phyloP scores from a whole-genome alignment of 2,329 filamentous ascomycete species.

The Cladosporium sp. region DNA sequence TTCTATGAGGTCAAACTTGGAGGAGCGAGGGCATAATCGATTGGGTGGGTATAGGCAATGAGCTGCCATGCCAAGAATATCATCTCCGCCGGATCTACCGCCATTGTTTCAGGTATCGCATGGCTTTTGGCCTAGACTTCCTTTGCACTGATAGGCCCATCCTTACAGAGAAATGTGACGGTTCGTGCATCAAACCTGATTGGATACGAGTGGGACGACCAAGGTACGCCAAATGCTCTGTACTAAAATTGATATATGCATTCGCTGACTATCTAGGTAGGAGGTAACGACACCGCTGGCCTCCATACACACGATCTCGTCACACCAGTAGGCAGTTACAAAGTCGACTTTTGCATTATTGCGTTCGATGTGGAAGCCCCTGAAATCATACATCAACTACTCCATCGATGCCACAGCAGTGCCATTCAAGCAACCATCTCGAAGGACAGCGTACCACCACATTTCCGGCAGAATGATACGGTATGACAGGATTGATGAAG shows the following conservation, averaged over 20 bases:
- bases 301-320: background rate
- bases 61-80: constrained; percentile 4
- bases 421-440: background rate
- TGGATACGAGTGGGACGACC: background rate
- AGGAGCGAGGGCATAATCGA: background rate
- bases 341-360: background rate
- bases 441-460: background rate
- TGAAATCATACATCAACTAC: background rate
- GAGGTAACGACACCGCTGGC: background rate
- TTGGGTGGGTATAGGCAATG: background rate
- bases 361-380: background rate
- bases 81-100: constrained; percentile 7
- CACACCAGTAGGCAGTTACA: background rate
- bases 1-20: background rate
- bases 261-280: background rate
- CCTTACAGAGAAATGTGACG: background rate
- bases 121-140: background rate
- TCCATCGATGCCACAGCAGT: background rate
- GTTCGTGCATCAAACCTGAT: background rate
- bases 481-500: constrained; percentile 5
- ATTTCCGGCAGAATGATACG: background rate
- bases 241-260: background rate
- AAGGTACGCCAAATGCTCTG: background rate
- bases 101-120: constrained; percentile 5
- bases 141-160: background rate